A percentile compares a stretch with the other conserved stretches of the same genome.
Conservation (phyloP, 441 rosid species). For the Capsella rubella region DNA sequence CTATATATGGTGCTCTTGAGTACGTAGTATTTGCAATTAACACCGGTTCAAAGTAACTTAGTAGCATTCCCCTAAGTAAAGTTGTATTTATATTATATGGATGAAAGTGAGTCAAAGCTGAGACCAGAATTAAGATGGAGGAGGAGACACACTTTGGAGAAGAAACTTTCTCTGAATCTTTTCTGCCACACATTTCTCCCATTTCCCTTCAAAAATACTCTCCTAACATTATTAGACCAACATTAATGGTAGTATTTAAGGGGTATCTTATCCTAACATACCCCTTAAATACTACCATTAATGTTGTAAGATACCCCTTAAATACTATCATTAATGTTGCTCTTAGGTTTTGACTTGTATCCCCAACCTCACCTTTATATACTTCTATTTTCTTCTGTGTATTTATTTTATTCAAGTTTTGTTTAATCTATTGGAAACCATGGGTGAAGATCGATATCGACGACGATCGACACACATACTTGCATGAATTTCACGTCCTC, state of each 20-base stretch:
- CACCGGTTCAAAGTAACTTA: not conserved
- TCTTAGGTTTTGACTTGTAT: conserved; percentile 21
- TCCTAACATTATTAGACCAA: not conserved
- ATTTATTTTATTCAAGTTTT: not conserved
- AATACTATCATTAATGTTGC: too few species aligned
- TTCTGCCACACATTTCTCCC: not conserved
- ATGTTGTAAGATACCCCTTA: too few species aligned
- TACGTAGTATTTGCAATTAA: not conserved
- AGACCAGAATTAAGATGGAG: not conserved
- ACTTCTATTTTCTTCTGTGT: not conserved
- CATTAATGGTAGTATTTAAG: too few species aligned
- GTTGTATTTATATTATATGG: not conserved
- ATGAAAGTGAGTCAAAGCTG: conserved; percentile 6
- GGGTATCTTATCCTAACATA: too few species aligned
- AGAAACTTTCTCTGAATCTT: conserved; percentile 20
- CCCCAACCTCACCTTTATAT: not conserved
- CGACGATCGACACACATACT: not conserved
- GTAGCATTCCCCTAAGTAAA: not conserved
- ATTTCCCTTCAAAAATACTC: not conserved
- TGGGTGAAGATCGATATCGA: not conserved
- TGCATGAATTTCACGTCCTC: conserved; percentile 27
- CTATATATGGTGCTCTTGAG: not conserved
- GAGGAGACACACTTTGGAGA: not conserved
- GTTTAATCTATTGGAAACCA: not conserved
- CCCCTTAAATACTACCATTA: too few species aligned